Evolutionary conservation across 2,329 filamentous ascomycete genomes (phyloP), one percentile per base, ranked within the genome.

Genomic region (Fusarium secorum): DNA sequence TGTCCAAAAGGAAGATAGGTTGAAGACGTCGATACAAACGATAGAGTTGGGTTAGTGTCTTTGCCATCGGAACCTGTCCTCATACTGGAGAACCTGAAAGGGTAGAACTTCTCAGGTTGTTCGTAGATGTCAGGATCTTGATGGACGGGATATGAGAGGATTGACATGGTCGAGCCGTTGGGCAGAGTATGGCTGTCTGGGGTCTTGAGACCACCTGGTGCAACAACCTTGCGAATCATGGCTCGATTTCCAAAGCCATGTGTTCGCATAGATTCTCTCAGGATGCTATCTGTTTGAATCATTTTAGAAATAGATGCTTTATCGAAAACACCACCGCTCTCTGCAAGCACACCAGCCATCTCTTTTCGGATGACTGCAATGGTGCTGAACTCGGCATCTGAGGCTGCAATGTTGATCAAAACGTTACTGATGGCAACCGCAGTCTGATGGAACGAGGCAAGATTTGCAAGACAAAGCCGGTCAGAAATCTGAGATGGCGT

Each of bases 231-330:
- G 10, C 79, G 80, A 54, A 77, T 73, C 22, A 75, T 68, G 4
- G 75, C 66, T 48, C 78, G 77, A 4, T 72, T 72, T 10, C 75
- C 75, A 26, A 80, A 78, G 0, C 79, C 74, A 24, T 83, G 65
- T 2, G 80, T 64, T 7, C 83, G 78, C 55, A 85, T 74, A 0
- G 83, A 83, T 66, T 86, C 84, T 22, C 83, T 80, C 4, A 80
- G 74, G 1, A 81, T 76, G 41, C 83, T 85, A 63, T 86, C 84
- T 7, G 80, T 75, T 4, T 74, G 74, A 0, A 76, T 72, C 79
- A 86, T 80, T 11, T 78, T 77, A 59, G 18, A 84, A 67, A 20
- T 76, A 68, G 28, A 73, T 59, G 35, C 51, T 81, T 84, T 24
- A 78, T 82, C 84, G 81, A 85, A 46, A 1, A 56, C 51, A 5